These are phyloP conservation scores for Obelidium mucronatum DNA, from an alignment of 192 early-diverging fungal species.

Conservation along the genomic window DNA sequence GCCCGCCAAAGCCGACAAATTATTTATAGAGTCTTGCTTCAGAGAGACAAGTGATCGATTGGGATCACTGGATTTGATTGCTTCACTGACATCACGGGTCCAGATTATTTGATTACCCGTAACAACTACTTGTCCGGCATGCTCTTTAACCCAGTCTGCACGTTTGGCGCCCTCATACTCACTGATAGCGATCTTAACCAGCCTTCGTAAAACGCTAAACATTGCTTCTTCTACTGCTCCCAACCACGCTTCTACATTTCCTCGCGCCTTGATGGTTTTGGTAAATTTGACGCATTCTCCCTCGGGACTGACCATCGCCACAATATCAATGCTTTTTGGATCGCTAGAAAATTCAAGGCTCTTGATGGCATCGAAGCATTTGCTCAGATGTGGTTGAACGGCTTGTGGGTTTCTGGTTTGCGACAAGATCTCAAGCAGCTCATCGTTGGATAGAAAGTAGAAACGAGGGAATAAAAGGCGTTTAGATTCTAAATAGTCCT, in stretches of 20 bases:
- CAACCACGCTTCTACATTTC: slow-evolving; percentile 71
- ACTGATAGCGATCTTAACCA: slow-evolving; percentile 61
- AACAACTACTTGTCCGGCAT: slow-evolving; percentile 64
- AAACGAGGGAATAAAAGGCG: slow-evolving; percentile 67
- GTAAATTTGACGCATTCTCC: slow-evolving; percentile 62
- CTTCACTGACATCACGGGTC: slow-evolving; percentile 59
- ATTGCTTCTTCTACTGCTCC: slow-evolving; percentile 69
- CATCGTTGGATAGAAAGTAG: slow-evolving; percentile 71
- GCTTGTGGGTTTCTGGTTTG: slow-evolving; percentile 70
- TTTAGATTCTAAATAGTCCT: slow-evolving; percentile 69
- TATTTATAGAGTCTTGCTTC: slow-evolving; percentile 54
- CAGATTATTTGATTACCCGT: slow-evolving; percentile 67
- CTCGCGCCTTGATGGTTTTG: slow-evolving; percentile 70
- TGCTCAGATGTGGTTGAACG: slow-evolving; percentile 66
- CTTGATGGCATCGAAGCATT: slow-evolving; percentile 73
- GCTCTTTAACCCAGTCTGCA: slow-evolving; percentile 64
- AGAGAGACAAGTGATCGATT: slow-evolving; percentile 43
- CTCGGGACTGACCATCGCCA: slow-evolving; percentile 64
- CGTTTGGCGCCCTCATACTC: slow-evolving; percentile 61
- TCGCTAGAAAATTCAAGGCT: slow-evolving; percentile 62
- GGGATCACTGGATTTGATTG: slow-evolving; percentile 53
- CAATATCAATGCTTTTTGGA: slow-evolving; percentile 66
- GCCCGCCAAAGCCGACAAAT: slow-evolving; percentile 56
- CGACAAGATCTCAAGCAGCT: slow-evolving; percentile 68
- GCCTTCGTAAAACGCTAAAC: slow-evolving; percentile 55